Evolutionary conservation across 331 rosid genomes (phyloP).

Genomic region (Malus hybrid): DNA sequence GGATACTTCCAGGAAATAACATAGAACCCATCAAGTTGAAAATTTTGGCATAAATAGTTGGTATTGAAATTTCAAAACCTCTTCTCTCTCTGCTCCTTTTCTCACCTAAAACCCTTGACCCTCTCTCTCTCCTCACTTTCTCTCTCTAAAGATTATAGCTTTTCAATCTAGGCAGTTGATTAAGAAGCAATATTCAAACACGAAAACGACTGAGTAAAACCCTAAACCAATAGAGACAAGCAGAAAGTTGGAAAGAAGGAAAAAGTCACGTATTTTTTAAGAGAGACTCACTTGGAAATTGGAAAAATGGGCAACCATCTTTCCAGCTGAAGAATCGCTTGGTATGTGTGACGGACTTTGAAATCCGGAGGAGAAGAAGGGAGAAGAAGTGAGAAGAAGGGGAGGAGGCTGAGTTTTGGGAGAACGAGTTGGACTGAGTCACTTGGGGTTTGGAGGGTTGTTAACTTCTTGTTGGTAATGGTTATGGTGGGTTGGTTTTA

Average conservation of each 20-base stretch:
- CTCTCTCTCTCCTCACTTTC: constrained; percentile 12
- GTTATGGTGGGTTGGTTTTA: neutral
- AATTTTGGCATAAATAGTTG: constrained; percentile 20
- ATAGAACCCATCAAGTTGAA: constrained; percentile 6
- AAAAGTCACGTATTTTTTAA: constrained; percentile 17
- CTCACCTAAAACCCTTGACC: constrained; percentile 87
- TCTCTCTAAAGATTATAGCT: constrained; percentile 12
- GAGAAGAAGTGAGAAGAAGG: neutral
- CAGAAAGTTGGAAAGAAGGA: neutral
- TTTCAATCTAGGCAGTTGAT: constrained; percentile 25
- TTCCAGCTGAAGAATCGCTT: constrained; percentile 4
- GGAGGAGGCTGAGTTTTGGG: neutral
- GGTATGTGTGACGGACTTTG: constrained; percentile 6
- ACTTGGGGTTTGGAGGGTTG: neutral
- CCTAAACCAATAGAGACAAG: constrained; percentile 12
- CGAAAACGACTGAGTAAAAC: constrained; percentile 39
- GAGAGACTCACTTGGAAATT: constrained; percentile 25
- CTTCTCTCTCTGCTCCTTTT: constrained; percentile 16
- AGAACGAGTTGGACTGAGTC: constrained; percentile 29
- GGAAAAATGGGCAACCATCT: neutral
- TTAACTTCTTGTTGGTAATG: no score
- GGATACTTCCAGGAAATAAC: constrained; percentile 28
- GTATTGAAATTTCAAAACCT: constrained; percentile 30
- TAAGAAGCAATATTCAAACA: constrained; percentile 41
- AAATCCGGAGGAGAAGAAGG: neutral